Conservation (phyloP, 371 early-diverging fungal genomes). For the Capillidium heterosporum region DNA sequence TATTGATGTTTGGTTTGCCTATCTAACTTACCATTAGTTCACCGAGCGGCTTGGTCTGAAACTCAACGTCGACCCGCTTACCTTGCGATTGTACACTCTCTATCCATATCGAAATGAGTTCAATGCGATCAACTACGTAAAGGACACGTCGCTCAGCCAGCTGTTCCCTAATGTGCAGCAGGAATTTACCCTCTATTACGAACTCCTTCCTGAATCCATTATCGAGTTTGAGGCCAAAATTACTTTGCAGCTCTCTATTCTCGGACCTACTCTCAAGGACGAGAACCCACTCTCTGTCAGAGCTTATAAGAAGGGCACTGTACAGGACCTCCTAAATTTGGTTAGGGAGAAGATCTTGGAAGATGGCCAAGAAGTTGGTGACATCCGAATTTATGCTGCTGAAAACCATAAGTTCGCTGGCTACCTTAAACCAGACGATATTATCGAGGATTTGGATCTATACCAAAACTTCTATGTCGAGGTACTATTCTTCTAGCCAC, state of each 20-base stretch:
- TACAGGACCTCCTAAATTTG: constrained; percentile 36
- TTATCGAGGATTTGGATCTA: constrained; percentile 15
- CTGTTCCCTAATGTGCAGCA: too few relatives aligned
- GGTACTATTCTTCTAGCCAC: neutral
- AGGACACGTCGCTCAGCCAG: too few relatives aligned
- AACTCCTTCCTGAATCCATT: constrained; percentile 59
- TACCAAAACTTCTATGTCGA: constrained; percentile 12
- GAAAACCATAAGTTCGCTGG: constrained; percentile 17
- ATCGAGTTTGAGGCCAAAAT: constrained; percentile 66
- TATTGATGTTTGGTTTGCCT: neutral
- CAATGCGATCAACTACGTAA: too few relatives aligned
- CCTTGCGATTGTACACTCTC: constrained; percentile 32
- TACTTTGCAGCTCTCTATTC: constrained; percentile 27
- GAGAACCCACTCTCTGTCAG: constrained; percentile 24
- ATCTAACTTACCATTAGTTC: neutral
- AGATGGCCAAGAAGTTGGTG: constrained; percentile 10
- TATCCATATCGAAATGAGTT: too few relatives aligned
- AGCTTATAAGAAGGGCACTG: constrained; percentile 30
- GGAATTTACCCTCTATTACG: constrained; percentile 29
- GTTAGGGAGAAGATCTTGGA: constrained; percentile 26
- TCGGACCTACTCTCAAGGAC: constrained; percentile 26
- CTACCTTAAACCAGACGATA: constrained; percentile 17
- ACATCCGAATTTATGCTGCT: constrained; percentile 22
- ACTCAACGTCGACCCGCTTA: constrained; percentile 36
- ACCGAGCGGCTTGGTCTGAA: constrained; percentile 20